Conservation (phyloP, 2,329 filamentous ascomycete species). For the Aaosphaeria arxii region DNA sequence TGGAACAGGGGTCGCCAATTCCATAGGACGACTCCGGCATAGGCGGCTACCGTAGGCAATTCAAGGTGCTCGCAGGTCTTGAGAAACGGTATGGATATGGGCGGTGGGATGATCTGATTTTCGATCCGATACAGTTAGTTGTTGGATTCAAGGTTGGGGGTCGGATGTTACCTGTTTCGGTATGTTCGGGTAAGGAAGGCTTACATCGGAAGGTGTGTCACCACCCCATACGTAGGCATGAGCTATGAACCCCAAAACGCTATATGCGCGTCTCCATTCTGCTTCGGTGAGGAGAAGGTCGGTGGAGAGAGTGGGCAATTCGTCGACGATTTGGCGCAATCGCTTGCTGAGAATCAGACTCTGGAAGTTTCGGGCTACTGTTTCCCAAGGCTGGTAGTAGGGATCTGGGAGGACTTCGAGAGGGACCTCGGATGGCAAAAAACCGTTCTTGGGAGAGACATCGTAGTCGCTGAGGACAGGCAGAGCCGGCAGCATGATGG, state of each 20-base stretch:
- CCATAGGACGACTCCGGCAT: constrained; percentile 89
- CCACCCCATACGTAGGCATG: constrained; percentile 92
- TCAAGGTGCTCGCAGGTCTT: constrained; percentile 75
- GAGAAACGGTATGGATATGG: constrained; percentile 80
- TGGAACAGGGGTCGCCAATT: constrained; percentile 93
- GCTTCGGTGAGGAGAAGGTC: constrained; percentile 75
- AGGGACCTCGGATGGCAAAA: constrained; percentile 79
- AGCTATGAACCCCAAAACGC: constrained; percentile 72
- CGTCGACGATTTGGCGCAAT: constrained; percentile 74
- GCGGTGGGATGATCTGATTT: constrained; percentile 64
- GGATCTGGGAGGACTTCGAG: constrained; percentile 77
- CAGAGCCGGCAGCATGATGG: constrained; percentile 41
- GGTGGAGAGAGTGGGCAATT: constrained; percentile 79
- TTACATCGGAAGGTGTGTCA: constrained; percentile 67
- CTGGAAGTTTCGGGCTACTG: constrained; percentile 80
- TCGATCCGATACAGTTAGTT: constrained; percentile 9
- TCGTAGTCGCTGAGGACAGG: constrained; percentile 69
- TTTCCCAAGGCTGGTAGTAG: constrained; percentile 96
- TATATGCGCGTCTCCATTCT: constrained; percentile 89
- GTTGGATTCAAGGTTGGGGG: constrained; percentile 2
- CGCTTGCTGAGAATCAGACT: constrained; percentile 81
- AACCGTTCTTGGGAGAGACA: constrained; percentile 76
- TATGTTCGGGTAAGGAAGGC: constrained; percentile 4
- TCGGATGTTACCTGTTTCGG: background rate
- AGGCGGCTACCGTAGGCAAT: constrained; percentile 88